Conservation (phyloP, 2,329 filamentous ascomycete genomes). For the Apiospora malaysiana region DNA sequence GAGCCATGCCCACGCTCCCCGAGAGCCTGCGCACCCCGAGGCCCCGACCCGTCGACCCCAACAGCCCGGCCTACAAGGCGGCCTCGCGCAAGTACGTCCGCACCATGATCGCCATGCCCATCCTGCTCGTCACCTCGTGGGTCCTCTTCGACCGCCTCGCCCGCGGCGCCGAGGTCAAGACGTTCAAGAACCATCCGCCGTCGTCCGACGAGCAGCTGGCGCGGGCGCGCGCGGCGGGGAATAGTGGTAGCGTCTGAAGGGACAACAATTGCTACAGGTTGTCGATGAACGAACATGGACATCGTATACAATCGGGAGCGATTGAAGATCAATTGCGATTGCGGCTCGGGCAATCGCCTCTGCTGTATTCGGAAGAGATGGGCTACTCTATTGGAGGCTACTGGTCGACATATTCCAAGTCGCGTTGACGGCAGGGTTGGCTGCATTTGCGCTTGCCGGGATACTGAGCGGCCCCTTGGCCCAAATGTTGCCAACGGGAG, state of each 20-base stretch:
- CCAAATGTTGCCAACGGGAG: not conserved
- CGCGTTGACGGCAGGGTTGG: not conserved
- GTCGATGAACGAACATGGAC: not conserved
- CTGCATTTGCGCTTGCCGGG: not conserved
- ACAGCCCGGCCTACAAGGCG: constrained; percentile 44
- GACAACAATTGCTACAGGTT: not conserved
- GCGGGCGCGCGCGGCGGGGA: not conserved
- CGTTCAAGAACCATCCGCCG: constrained; percentile 16
- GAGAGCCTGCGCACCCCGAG: constrained; percentile 23
- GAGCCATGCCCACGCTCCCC: constrained; percentile 11
- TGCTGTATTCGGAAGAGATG: not conserved
- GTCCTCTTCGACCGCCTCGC: constrained; percentile 52
- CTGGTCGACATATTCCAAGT: not conserved
- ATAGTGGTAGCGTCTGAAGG: not conserved
- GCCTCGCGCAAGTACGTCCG: constrained; percentile 53
- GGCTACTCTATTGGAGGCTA: not conserved
- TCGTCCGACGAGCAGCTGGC: not conserved
- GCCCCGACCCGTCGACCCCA: constrained; percentile 35
- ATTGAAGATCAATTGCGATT: not conserved
- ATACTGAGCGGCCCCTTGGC: not conserved
- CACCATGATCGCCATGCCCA: constrained; percentile 58
- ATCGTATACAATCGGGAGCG: not conserved
- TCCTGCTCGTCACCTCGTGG: constrained; percentile 61
- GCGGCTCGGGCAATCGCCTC: not conserved
- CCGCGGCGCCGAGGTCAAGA: constrained; percentile 33